Evolutionary conservation across 805 yeast species (phyloP), one percentile per base, ranked within the genome.

Genomic region (Lipomyces mesembrius): DNA sequence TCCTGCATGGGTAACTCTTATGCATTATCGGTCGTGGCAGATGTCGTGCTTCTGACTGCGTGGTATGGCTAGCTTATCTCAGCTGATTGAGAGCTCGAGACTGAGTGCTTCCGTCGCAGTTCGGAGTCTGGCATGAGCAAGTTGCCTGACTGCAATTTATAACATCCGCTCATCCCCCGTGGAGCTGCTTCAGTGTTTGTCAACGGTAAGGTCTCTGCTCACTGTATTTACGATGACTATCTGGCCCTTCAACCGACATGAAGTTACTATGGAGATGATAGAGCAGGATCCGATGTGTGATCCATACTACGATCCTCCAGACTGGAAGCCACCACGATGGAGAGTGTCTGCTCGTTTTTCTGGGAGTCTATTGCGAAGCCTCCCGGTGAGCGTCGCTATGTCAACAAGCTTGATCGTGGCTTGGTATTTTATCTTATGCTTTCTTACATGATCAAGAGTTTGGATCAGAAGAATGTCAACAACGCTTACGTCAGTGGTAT

Each of bases 401-500:
- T 79, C 27, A 61, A 78, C 61, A 79, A 78, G 62, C 71, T 79
- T 7, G 81, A 79, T 64, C 72, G 74, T 64, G 67, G 75, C 39
- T 56, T 79, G 71, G 35, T 79, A 80, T 76, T 78, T 82, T 17
- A 74, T 85, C 27, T 87, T 3, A 78, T 79, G 66, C 59, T 74
- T 35, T 76, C 81, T 6, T 80, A 78, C 71, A 80, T 79, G 75
- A 79, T 80, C 57, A 86, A 85, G 74, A 84, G 86, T 64, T 78
- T 88, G 60, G 91, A 88, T 73, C 82, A 82, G 60, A 80, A 84
- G 49, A 88, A 88, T 74, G 78, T 85, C 64, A 82, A 82, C 65
- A 86, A 88, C 74, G 92, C 92, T 0, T 89, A 87, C 74, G 86
- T 87, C 53, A 82, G 88, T 17, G 89, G 90, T 34, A 81, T 88